Evolutionary conservation across 768 basidiomycete genomes (phyloP).

Genomic region (Dioszegia hungarica): DNA sequence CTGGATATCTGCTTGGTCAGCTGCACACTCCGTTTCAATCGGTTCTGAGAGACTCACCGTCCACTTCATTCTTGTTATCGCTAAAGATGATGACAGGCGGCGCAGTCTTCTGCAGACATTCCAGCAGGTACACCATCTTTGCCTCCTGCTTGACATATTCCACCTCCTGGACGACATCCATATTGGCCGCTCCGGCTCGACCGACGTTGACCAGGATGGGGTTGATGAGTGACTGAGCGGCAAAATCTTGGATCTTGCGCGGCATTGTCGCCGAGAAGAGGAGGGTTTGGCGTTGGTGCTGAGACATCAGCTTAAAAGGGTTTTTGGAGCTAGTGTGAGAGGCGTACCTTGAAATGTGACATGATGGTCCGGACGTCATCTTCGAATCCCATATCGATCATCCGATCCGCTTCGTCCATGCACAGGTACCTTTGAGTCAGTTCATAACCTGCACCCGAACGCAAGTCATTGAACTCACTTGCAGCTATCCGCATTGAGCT

Average conservation of each 20-base stretch:
- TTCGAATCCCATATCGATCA: slow-evolving; percentile 98
- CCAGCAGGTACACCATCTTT: slow-evolving; percentile 97
- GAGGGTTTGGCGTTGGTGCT: slow-evolving; percentile 94
- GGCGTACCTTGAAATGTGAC: slow-evolving; percentile 97
- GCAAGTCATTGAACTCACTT: slow-evolving; percentile 55
- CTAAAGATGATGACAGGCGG: slow-evolving; percentile 97
- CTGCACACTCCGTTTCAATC: neutral
- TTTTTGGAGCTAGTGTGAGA: no score
- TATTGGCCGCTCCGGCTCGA: slow-evolving; percentile 92
- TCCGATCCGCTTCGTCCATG: slow-evolving; percentile 94
- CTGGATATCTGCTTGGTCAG: slow-evolving; percentile 70
- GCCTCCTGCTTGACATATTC: slow-evolving; percentile 99
- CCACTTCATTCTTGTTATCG: slow-evolving; percentile 99
- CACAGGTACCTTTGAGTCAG: slow-evolving; percentile 62
- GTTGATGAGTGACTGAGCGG: slow-evolving; percentile 88
- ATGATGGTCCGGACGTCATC: slow-evolving; percentile 94
- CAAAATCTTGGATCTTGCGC: slow-evolving; percentile 96
- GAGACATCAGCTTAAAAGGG: slow-evolving; percentile 14
- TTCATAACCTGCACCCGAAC: neutral
- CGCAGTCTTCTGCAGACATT: slow-evolving; percentile 95
- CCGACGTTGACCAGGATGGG: slow-evolving; percentile 96
- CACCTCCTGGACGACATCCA: slow-evolving; percentile 86
- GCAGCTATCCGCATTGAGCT: slow-evolving; percentile 87
- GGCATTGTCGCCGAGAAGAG: slow-evolving; percentile 99
- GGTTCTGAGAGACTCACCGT: slow-evolving; percentile 58